These are phyloP conservation scores for Ambrosia trifida DNA, from an alignment of 129 eudicot genomes.

Conservation along the genomic window DNA sequence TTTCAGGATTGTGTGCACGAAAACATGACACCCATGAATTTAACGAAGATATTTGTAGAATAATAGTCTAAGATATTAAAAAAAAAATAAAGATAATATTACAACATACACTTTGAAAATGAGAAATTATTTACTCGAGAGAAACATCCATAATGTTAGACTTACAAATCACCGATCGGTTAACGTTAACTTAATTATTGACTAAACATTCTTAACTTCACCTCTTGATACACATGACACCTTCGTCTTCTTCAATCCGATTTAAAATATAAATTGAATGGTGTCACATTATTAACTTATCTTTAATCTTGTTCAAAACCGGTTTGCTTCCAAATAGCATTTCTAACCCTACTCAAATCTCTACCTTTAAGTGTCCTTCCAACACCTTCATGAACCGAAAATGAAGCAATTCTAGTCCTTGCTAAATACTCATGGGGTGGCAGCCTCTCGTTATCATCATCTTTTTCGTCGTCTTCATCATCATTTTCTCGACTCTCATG, in stretches of 20 bases:
- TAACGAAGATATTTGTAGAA: too few relatives aligned
- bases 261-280: constrained; percentile 1
- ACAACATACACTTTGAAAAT: constrained; percentile 15
- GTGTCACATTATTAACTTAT: background rate
- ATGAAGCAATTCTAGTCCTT: constrained; percentile 63
- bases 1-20: too few relatives aligned
- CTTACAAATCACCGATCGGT: constrained; percentile 21
- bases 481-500: constrained; percentile 24
- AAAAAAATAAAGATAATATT: background rate
- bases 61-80: constrained; percentile 5
- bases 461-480: constrained; percentile 33
- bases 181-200: constrained; percentile 27
- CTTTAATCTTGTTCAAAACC: constrained; percentile 58
- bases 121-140: constrained; percentile 9
- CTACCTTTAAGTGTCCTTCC: constrained; percentile 88
- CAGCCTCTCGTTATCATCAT: constrained; percentile 40
- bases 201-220: too few relatives aligned
- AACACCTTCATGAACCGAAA: constrained; percentile 81
- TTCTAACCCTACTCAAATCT: constrained; percentile 82
- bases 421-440: constrained; percentile 93
- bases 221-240: too few relatives aligned
- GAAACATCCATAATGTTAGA: constrained; percentile 24
- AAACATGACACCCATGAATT: background rate
- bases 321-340: constrained; percentile 88
- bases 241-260: too few relatives aligned